These are phyloP conservation scores for Papiliotrema terrestris DNA, from an alignment of 1,284 basidiomycete species.

Conservation along the genomic window DNA sequence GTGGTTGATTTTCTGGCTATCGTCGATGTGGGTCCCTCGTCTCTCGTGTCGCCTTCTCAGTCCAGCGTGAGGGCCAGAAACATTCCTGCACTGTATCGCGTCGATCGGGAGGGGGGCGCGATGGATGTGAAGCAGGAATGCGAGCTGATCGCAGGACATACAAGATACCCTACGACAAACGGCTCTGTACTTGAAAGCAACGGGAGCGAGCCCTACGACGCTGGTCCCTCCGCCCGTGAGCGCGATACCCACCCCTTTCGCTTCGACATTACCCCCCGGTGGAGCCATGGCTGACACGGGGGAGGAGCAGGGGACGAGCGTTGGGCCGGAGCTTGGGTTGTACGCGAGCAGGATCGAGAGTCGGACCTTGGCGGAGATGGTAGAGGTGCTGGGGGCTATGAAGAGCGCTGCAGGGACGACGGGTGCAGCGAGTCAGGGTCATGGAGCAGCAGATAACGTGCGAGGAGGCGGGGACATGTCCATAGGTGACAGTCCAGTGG, in stretches of 20 bases:
- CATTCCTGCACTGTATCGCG: neutral
- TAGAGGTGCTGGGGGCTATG: conserved; percentile 17
- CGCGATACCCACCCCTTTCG: conserved; percentile 37
- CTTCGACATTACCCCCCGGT: conserved; percentile 20
- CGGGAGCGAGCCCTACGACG: conserved; percentile 26
- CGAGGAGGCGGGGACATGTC: too few relatives aligned
- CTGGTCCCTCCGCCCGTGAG: conserved; percentile 28
- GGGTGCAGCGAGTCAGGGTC: too few relatives aligned
- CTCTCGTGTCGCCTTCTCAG: neutral
- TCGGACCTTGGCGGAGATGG: conserved; percentile 29
- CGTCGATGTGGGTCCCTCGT: conserved; percentile 34
- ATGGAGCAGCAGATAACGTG: too few relatives aligned
- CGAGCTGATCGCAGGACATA: conserved; percentile 32
- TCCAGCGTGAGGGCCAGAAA: neutral
- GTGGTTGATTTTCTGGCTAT: conserved; percentile 30
- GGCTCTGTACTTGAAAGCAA: conserved; percentile 40
- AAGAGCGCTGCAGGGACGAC: neutral
- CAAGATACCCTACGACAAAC: conserved; percentile 45
- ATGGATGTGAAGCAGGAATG: neutral
- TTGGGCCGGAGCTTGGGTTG: conserved; percentile 31
- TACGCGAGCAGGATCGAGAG: conserved; percentile 39
- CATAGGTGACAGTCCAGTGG: too few relatives aligned
- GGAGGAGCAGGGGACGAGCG: conserved; percentile 1
- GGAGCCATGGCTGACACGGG: neutral
- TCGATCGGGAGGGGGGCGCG: neutral